Percentiles rank a stretch among this genome's conserved stretches.
Conservation (phyloP, 768 basidiomycete species). For the Daedaleopsis nitida region DNA sequence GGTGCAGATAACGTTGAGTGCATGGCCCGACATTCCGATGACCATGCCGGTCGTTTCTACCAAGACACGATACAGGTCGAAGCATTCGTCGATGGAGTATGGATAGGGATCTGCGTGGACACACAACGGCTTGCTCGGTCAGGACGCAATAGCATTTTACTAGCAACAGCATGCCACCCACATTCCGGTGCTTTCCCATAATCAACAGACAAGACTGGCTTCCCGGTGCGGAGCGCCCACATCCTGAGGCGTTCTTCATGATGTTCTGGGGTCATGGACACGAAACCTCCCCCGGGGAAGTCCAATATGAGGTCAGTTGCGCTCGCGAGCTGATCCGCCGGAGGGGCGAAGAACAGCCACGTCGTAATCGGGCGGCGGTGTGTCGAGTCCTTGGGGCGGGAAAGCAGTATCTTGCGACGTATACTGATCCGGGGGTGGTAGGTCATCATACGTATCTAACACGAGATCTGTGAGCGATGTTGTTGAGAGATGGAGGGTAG, state of each 20-base stretch:
- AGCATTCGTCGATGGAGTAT: slow-evolving; percentile 93
- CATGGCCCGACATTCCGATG: slow-evolving; percentile 87
- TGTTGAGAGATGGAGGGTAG: slow-evolving; percentile 26
- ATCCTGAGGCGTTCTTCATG: slow-evolving; percentile 90
- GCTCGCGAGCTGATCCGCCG: slow-evolving; percentile 60
- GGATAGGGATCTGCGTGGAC: slow-evolving; percentile 84
- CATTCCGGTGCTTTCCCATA: slow-evolving; percentile 98
- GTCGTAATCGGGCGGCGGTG: slow-evolving; percentile 83
- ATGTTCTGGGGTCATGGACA: slow-evolving; percentile 94
- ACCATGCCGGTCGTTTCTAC: slow-evolving; percentile 76
- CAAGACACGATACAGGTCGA: slow-evolving; percentile 84
- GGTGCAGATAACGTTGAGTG: slow-evolving; percentile 75
- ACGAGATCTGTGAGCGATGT: neutral
- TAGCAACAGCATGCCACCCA: slow-evolving; percentile 36
- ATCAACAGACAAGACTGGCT: slow-evolving; percentile 83
- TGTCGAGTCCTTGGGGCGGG: slow-evolving; percentile 74
- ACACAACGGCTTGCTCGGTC: slow-evolving; percentile 8
- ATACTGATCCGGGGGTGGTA: slow-evolving; percentile 63
- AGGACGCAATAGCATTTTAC: neutral
- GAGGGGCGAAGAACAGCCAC: slow-evolving; percentile 79
- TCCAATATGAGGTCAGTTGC: slow-evolving; percentile 87
- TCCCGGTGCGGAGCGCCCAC: slow-evolving; percentile 82
- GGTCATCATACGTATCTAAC: slow-evolving; percentile 68
- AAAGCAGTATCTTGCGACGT: slow-evolving; percentile 76
- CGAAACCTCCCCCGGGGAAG: slow-evolving; percentile 95